Evolutionary conservation across 129 eudicot species (phyloP).

Genomic region (Flaveria trinervia): DNA sequence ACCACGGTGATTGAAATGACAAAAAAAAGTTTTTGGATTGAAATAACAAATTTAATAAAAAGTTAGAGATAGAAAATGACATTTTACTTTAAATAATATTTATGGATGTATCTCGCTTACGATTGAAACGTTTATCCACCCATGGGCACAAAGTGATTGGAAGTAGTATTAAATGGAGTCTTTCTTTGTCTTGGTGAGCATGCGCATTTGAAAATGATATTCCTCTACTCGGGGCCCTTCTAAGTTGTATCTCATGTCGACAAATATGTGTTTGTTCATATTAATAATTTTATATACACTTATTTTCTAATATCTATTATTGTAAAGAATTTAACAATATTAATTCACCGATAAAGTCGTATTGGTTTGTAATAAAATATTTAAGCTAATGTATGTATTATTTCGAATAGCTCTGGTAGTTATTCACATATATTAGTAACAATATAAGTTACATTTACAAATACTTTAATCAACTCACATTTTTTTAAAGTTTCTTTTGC

Average conservation of each 20-base stretch:
- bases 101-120: constrained; percentile 14
- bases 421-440: too few species aligned
- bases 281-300: not conserved
- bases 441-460: too few species aligned
- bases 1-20: too few species aligned
- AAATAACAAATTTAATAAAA: too few species aligned
- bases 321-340: too few species aligned
- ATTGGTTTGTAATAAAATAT: not conserved
- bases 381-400: not conserved
- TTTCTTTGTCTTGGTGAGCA: constrained; percentile 24
- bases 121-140: constrained; percentile 32
- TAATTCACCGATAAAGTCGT: not conserved
- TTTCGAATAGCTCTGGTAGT: not conserved
- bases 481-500: too few species aligned
- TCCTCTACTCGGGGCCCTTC: constrained; percentile 20
- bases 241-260: not conserved
- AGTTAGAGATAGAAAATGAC: too few species aligned
- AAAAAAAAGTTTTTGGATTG: too few species aligned
- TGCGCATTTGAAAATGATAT: constrained; percentile 20
- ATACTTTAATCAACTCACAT: not conserved
- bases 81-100: not conserved
- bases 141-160: constrained; percentile 25
- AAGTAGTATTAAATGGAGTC: constrained; percentile 20
- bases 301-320: not conserved
- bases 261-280: not conserved